phyloP scores from a whole-genome alignment of 1,284 basidiomycete species.

The Malassezia japonica region DNA sequence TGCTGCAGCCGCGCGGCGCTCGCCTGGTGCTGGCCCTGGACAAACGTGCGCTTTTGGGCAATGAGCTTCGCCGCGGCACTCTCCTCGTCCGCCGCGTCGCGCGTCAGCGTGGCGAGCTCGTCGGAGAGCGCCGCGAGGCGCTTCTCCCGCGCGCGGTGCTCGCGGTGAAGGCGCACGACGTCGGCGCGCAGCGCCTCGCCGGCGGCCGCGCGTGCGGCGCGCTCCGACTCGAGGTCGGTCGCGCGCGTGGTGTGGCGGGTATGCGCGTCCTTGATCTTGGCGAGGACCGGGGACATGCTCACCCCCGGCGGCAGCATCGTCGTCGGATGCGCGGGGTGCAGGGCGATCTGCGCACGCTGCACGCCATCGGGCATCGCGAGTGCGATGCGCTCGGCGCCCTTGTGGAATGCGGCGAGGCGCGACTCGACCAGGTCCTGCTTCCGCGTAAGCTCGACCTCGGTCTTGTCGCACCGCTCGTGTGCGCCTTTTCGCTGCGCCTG shows the following conservation, averaged over 20 bases:
- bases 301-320: slow-evolving; percentile 36
- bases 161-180: slow-evolving; percentile 14
- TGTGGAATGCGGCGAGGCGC: slow-evolving; percentile 22
- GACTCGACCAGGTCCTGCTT: slow-evolving; percentile 38
- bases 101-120: slow-evolving; percentile 15
- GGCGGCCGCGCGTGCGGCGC: slow-evolving; percentile 28
- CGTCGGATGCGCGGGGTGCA: slow-evolving; percentile 22
- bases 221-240: slow-evolving; percentile 25
- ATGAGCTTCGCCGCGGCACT: slow-evolving; percentile 13
- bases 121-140: slow-evolving; percentile 25
- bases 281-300: slow-evolving; percentile 21
- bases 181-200: slow-evolving; percentile 20
- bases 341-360: slow-evolving; percentile 24
- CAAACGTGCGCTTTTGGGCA: slow-evolving; percentile 4
- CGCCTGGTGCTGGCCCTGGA: slow-evolving; percentile 9
- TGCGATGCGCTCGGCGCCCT: no score
- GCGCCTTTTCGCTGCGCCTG: slow-evolving; percentile 28
- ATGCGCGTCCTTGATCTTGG: slow-evolving; percentile 23
- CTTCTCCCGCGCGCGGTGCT: slow-evolving; percentile 10
- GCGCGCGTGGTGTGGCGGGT: slow-evolving; percentile 24
- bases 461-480: slow-evolving; percentile 27
- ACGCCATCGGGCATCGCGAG: slow-evolving; percentile 16
- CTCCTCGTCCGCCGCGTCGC: slow-evolving; percentile 2
- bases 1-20: slow-evolving; percentile 15
- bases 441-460: slow-evolving; percentile 36